Base-by-base conservation (phyloP, 257 asterid species). In the Prunella vulgaris region DNA sequence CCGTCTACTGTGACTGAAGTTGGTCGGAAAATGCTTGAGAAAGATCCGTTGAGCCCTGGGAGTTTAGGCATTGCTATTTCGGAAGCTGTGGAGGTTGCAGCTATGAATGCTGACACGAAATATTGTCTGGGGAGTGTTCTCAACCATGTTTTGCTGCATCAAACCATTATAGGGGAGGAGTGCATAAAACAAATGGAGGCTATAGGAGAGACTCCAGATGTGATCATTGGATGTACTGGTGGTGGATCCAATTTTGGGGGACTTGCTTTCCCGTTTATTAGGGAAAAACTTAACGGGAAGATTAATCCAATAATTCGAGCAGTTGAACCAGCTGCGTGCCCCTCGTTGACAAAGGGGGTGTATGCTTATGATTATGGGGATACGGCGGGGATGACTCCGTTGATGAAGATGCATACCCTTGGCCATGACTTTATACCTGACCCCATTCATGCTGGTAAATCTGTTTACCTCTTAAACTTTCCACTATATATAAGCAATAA, bases 401-500 rank as follows among this genome's bases (percentile, higher is more conserved):
- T 93, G 82, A 85, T 93, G 98, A 93, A 93, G 86, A 93, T 93
- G 98, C 97, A 93, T 60, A 90, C 97, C 0, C 90, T 93, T n/a
- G 98, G 98, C 14, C 97, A 90, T 51, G 94, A 93, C 73, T 93
- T 93, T 69, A 85, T 90, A 27, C 98, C 98, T 0, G 96, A 93
- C 62, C 98, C 98, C 2, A 90, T 93, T 71, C 97, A 93, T 74
- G 87, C 98, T 17, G 97, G 98, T 89, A 56, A n/a, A 77, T 62
- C 13, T 54, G 24, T 54, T 33, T 38, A 38, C 17, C 10, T 2
- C n/a, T n/a, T n/a, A n/a, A n/a, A n/a, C n/a, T 10, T 40, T 40
- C 14, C 15, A 40, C 48, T 40, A 3, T 10, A 40, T 40, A 40
- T 40, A 5, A 37, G 14, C 3, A 7, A 35, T 6, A 7, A 7